phyloP scores from a whole-genome alignment of 2,329 filamentous ascomycete species.

The Cryphonectria nitschkei region DNA sequence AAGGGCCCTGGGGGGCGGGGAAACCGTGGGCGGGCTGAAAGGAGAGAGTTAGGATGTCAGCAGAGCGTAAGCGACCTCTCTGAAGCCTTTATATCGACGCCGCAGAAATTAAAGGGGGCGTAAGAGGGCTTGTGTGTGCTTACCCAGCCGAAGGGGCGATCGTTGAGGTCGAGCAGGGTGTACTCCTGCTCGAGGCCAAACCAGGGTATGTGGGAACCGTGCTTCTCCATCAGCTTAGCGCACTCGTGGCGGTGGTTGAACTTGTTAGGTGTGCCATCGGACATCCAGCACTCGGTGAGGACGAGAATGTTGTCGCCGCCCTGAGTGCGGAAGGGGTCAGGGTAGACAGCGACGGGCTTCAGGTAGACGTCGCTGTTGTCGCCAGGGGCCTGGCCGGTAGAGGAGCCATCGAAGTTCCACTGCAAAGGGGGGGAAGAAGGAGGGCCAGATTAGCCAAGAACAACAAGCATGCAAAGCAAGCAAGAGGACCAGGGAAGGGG shows the following conservation, averaged over 20 bases:
- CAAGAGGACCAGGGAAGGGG: not conserved
- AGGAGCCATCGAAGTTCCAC: conserved; percentile 65
- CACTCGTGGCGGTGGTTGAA: conserved; percentile 97
- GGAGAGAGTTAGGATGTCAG: not conserved
- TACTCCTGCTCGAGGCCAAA: conserved; percentile 99
- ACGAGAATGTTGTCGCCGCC: conserved; percentile 90
- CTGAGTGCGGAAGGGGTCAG: conserved; percentile 68
- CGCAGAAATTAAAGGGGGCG: not conserved
- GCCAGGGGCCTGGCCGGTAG: conserved; percentile 74
- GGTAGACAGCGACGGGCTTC: conserved; percentile 81
- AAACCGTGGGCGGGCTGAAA: conserved; percentile 70
- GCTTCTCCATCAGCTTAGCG: conserved; percentile 84
- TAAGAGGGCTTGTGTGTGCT: not conserved
- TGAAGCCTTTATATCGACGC: not conserved
- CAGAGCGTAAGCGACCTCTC: not conserved
- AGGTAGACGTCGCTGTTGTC: conserved; percentile 99
- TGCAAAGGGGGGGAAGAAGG: not conserved
- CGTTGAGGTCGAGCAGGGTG: conserved; percentile 83
- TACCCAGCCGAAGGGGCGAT: conserved; percentile 87
- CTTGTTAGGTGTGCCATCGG: conserved; percentile 94
- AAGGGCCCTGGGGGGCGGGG: conserved; percentile 90
- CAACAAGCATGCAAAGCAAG: not conserved
- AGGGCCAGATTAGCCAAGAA: not conserved
- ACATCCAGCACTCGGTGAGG: conserved; percentile 91
- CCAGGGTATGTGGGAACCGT: conserved; percentile 86